Conservation (phyloP, 2,329 filamentous ascomycete species). For the Trichoderma sp. region DNA sequence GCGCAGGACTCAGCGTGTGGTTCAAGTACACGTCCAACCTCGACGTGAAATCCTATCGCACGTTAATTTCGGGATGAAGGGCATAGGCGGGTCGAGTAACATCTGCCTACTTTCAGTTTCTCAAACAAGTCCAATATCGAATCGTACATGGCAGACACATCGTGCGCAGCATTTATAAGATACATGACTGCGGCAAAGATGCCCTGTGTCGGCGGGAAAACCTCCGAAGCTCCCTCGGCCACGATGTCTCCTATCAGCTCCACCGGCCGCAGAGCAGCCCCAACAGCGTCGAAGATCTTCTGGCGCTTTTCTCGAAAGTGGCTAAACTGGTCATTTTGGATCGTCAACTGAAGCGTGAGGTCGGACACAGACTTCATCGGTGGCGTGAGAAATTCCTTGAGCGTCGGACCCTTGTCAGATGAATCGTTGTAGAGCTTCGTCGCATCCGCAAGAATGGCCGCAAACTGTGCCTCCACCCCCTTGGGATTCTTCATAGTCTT, state of each 20-base stretch:
- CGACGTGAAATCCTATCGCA: conserved; percentile 44
- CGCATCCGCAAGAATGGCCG: conserved; percentile 39
- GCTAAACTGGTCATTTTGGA: conserved; percentile 41
- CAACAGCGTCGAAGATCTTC: conserved; percentile 39
- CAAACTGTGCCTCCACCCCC: conserved; percentile 29
- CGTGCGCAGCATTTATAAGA: conserved; percentile 47
- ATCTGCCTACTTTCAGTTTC: conserved; percentile 39
- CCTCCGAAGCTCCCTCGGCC: conserved; percentile 40
- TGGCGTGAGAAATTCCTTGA: conserved; percentile 39
- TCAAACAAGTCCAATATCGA: conserved; percentile 48
- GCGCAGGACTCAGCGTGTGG: conserved; percentile 41
- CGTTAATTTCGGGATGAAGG: conserved; percentile 2
- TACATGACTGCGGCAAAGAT: conserved; percentile 48
- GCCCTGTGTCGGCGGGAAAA: conserved; percentile 44
- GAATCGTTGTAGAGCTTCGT: conserved; percentile 38
- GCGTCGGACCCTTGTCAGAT: conserved; percentile 30
- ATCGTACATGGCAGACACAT: conserved; percentile 49
- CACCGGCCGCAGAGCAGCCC: conserved; percentile 40
- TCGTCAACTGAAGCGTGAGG: conserved; percentile 37
- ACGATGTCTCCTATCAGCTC: conserved; percentile 44
- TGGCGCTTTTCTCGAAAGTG: conserved; percentile 42
- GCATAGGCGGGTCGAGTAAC: not conserved
- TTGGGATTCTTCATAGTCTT: not conserved
- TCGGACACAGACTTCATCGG: conserved; percentile 39
- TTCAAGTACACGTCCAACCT: conserved; percentile 46